These are phyloP conservation scores for Fonsecaea multimorphosa DNA, from an alignment of 2,329 filamentous ascomycete species.

Conservation along the genomic window DNA sequence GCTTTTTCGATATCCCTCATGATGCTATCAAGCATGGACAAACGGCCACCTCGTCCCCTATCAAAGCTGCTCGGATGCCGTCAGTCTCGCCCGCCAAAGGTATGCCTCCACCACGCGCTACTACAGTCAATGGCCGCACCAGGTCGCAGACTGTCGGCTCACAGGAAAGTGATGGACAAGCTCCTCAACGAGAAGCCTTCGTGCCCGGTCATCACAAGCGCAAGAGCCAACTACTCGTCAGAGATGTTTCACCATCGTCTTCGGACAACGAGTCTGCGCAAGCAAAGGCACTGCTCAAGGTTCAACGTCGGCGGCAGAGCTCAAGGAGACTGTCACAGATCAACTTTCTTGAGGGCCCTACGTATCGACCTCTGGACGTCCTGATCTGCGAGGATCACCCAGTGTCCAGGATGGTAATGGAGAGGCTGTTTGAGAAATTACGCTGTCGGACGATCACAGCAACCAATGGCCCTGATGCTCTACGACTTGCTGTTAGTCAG, in stretches of 20 bases:
- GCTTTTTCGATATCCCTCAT: slow-evolving; percentile 74
- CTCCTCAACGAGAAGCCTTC: slow-evolving; percentile 67
- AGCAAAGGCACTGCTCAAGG: slow-evolving; percentile 85
- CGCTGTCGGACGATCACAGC: slow-evolving; percentile 93
- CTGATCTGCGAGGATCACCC: slow-evolving; percentile 98
- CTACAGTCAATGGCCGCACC: slow-evolving; percentile 69
- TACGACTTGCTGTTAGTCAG: slow-evolving; percentile 92
- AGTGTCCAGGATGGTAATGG: slow-evolving; percentile 98
- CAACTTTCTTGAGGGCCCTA: slow-evolving; percentile 79
- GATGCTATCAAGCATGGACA: slow-evolving; percentile 55
- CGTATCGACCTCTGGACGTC: slow-evolving; percentile 89
- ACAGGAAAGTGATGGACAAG: slow-evolving; percentile 81
- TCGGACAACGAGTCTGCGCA: slow-evolving; percentile 97
- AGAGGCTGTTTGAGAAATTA: slow-evolving; percentile 92
- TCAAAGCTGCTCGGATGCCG: slow-evolving; percentile 52
- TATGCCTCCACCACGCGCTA: slow-evolving; percentile 63
- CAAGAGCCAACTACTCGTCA: slow-evolving; percentile 88
- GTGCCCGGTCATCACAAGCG: slow-evolving; percentile 80
- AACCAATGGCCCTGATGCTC: slow-evolving; percentile 85
- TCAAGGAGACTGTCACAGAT: slow-evolving; percentile 94
- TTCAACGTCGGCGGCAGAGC: slow-evolving; percentile 92
- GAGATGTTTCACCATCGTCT: slow-evolving; percentile 83
- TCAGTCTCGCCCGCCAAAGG: slow-evolving; percentile 66
- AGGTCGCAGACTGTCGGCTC: slow-evolving; percentile 93
- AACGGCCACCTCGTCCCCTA: slow-evolving; percentile 62